phyloP scores from a whole-genome alignment of 768 basidiomycete genomes.

The Boletus fagicola region DNA sequence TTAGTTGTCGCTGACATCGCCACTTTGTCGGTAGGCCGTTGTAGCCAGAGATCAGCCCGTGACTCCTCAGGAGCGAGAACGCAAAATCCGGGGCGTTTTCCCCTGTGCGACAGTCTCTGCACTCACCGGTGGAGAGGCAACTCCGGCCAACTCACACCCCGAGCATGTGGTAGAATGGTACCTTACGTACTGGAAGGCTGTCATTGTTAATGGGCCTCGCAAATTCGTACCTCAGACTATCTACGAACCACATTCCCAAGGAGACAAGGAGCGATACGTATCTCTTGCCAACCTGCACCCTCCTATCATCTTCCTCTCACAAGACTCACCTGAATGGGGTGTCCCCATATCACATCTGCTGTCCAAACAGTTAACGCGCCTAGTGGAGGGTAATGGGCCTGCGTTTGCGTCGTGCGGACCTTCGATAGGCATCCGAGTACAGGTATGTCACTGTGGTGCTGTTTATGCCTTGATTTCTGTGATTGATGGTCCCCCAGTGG shows the following conservation, averaged over 20 bases:
- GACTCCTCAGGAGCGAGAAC: background rate
- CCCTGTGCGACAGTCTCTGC: background rate
- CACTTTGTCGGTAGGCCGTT: background rate
- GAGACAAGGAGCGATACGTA: conserved; percentile 70
- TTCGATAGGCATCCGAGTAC: conserved; percentile 68
- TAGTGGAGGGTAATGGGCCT: conserved; percentile 52
- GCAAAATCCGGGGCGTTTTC: background rate
- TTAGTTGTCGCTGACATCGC: background rate
- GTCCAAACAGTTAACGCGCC: conserved; percentile 49
- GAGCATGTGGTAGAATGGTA: conserved; percentile 8
- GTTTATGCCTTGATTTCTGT: background rate
- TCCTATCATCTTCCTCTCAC: conserved; percentile 59
- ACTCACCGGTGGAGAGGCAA: background rate
- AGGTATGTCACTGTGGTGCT: conserved; percentile 38
- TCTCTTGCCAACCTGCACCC: conserved; percentile 56
- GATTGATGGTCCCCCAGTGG: conserved; percentile 47
- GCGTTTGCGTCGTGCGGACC: conserved; percentile 68
- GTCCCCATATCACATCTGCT: conserved; percentile 58
- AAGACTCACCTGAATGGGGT: conserved; percentile 54
- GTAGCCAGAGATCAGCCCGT: background rate
- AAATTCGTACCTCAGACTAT: conserved; percentile 62
- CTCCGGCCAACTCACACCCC: background rate
- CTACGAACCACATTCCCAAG: conserved; percentile 69
- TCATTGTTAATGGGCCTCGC: conserved; percentile 34
- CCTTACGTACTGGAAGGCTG: background rate